Conservation (phyloP, 257 asterid genomes). For the Solanum gandarillasii region DNA sequence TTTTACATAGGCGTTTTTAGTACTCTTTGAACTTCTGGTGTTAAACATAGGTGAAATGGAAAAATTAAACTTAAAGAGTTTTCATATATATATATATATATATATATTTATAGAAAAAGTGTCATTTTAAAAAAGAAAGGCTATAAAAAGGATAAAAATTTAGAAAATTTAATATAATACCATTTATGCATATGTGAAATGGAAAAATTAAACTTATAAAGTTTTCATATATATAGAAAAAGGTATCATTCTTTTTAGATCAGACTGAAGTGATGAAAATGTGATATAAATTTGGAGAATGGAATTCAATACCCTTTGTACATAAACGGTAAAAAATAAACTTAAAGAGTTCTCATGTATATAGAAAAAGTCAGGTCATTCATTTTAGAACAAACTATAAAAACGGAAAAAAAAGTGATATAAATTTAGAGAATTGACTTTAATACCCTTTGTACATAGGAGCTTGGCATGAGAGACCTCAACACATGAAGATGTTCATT, state of each 20-base stretch:
- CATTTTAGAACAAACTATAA: rapidly evolving
- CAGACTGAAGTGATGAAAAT: neutral
- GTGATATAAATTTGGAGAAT: neutral
- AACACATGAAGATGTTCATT: slow-evolving; percentile 85
- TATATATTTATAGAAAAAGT: too few species aligned
- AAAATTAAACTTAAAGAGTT: neutral
- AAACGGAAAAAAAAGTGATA: neutral
- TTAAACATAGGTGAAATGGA: neutral
- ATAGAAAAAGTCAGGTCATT: neutral
- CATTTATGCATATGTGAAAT: neutral
- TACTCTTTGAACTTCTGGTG: neutral
- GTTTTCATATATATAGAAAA: neutral
- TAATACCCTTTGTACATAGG: slow-evolving; percentile 72
- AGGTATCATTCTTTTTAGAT: too few species aligned
- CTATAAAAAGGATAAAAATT: too few species aligned
- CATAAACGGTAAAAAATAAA: too few species aligned
- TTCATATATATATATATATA: neutral
- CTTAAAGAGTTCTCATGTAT: neutral
- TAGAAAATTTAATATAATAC: slow-evolving; percentile 8
- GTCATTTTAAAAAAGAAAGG: neutral
- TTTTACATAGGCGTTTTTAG: neutral
- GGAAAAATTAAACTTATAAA: neutral
- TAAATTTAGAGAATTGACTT: neutral
- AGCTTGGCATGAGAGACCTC: slow-evolving; percentile 92
- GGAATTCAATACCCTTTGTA: slow-evolving; percentile 8